Evolutionary conservation across 2,329 filamentous ascomycete species (phyloP), one percentile per base, ranked within the genome.

Genomic region (Didymella keratinophila): DNA sequence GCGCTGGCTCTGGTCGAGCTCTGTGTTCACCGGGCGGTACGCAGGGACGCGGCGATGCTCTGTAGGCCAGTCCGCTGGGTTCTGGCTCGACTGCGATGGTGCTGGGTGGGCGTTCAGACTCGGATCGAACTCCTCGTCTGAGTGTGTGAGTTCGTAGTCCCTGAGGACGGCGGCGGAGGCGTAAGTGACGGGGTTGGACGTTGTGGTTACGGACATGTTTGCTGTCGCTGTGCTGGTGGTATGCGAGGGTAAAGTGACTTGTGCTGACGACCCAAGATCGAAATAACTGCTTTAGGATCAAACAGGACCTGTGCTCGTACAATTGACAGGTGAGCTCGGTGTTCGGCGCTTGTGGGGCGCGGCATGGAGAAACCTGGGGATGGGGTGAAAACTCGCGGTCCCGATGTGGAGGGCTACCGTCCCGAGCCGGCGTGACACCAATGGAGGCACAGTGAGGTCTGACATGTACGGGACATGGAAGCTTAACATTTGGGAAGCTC

Each of bases 71-170:
- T 78, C 62, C 37, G 71, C 20, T 53, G 65, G 65, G 47, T 66
- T 61, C 25, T 58, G 60, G 30, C 75, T 41, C 51, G 62, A 65
- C 68, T 76, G 42, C 60, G 73, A 43, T 51, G 71, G 65, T 59
- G 66, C 56, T 52, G 71, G 65, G 65, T 72, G 68, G 64, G 68
- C 56, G 65, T 65, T 74, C 57, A 58, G 71, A 58, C 42, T 68
- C 32, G 51, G 56, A 42, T 74, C 68, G 58, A 66, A 56, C 2
- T 74, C 68, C 9, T 59, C 60, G n/a, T 46, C 47, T 21, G 78
- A 77, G 60, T 82, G 78, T 57, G 80, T 78, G 42, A 83, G 72
- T 30, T 81, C 78, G 69, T 83, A 83, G 68, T 83, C 80, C 53
- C 73, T 72, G 21, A 83, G 76, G 21, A 75, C 60, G 18, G 75